Conservation (phyloP, 2,329 filamentous ascomycete genomes). For the Cercospora canescens region DNA sequence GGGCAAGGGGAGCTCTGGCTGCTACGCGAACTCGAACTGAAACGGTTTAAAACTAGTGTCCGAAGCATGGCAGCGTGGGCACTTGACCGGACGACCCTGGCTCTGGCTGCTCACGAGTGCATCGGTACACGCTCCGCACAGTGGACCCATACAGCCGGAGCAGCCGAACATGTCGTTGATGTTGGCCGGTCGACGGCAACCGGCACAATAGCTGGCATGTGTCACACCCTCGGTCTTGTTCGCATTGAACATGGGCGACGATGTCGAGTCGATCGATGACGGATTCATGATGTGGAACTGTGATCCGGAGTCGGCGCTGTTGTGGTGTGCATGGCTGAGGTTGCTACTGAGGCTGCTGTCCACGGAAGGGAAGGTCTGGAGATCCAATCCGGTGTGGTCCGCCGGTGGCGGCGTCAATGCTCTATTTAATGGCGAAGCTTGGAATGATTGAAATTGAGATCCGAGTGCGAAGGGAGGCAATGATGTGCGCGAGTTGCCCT, state of each 20-base stretch:
- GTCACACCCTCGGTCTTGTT: slow-evolving; percentile 11
- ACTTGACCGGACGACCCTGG: slow-evolving; percentile 67
- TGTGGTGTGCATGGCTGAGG: slow-evolving; percentile 34
- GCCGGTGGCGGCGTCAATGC: slow-evolving; percentile 76
- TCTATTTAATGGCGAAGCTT: slow-evolving; percentile 87
- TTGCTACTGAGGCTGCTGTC: slow-evolving; percentile 60
- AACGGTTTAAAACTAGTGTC: slow-evolving; percentile 82
- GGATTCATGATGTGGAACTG: slow-evolving; percentile 59
- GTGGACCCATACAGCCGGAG: slow-evolving; percentile 91
- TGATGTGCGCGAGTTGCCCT: slow-evolving; percentile 57
- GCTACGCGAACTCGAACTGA: slow-evolving; percentile 75
- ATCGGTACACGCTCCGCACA: slow-evolving; percentile 86
- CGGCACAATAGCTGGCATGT: slow-evolving; percentile 72
- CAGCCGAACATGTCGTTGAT: slow-evolving; percentile 88
- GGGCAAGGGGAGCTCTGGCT: slow-evolving; percentile 13
- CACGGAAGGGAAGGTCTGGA: slow-evolving; percentile 82
- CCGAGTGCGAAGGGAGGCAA: slow-evolving; percentile 58
- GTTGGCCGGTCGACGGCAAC: slow-evolving; percentile 74
- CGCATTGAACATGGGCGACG: slow-evolving; percentile 54
- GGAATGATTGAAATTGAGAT: slow-evolving; percentile 65
- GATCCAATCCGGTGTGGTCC: slow-evolving; percentile 41
- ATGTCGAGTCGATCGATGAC: slow-evolving; percentile 46
- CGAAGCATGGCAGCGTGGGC: slow-evolving; percentile 75
- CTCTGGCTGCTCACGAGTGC: slow-evolving; percentile 73
- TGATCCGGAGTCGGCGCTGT: slow-evolving; percentile 59